These are phyloP conservation scores for Pisolithus tinctorius DNA, from an alignment of 768 basidiomycete genomes.

Conservation along the genomic window DNA sequence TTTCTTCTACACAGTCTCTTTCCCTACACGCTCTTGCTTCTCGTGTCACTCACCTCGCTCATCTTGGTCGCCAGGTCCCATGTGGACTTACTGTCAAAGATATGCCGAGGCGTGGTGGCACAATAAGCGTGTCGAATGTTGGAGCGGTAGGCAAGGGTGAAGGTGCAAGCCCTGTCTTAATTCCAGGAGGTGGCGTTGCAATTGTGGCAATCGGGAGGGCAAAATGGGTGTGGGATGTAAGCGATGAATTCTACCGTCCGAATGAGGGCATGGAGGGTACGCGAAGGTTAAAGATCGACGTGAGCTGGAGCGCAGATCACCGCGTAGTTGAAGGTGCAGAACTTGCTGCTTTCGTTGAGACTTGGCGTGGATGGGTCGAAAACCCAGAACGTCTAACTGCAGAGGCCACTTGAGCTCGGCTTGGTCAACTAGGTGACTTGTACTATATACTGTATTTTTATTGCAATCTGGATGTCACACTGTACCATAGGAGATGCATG, in stretches of 20 bases:
- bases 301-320: slow-evolving; percentile 87
- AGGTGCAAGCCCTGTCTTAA: slow-evolving; percentile 65
- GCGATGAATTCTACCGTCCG: slow-evolving; percentile 29
- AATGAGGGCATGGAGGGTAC: slow-evolving; percentile 27
- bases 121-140: slow-evolving; percentile 76
- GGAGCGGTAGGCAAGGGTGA: slow-evolving; percentile 74
- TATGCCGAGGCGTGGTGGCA: slow-evolving; percentile 72
- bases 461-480: not conserved
- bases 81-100: slow-evolving; percentile 57
- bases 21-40: slow-evolving; percentile 60
- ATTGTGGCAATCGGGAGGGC: slow-evolving; percentile 79
- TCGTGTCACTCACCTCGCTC: slow-evolving; percentile 50
- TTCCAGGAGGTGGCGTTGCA: slow-evolving; percentile 78
- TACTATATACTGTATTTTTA: not conserved
- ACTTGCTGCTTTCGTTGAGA: slow-evolving; percentile 81
- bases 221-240: slow-evolving; percentile 71
- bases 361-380: slow-evolving; percentile 79
- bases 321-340: slow-evolving; percentile 86
- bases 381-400: slow-evolving; percentile 62
- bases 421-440: not conserved
- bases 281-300: slow-evolving; percentile 50
- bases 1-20: slow-evolving; percentile 45
- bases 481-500: no score
- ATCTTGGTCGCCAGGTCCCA: slow-evolving; percentile 63
- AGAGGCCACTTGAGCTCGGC: slow-evolving; percentile 35